Evolutionary conservation across 768 basidiomycete genomes (phyloP).

Genomic region (Xerocomus potaroensis): DNA sequence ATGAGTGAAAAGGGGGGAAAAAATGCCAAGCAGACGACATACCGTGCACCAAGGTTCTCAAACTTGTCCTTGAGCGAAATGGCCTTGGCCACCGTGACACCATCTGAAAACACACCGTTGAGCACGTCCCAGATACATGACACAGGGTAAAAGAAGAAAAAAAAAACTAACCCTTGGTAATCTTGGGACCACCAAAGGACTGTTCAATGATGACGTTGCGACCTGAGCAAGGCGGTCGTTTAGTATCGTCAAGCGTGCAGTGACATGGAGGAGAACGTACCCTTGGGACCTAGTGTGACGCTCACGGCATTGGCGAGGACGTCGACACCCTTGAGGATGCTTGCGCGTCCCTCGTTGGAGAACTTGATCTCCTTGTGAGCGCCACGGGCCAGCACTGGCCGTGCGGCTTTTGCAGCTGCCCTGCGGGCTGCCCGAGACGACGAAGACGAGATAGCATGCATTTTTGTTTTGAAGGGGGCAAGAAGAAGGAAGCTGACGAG

Average conservation of each 20-base stretch:
- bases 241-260: background rate
- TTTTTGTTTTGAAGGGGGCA: conserved; percentile 27
- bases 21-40: conserved; percentile 26
- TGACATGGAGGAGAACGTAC: conserved; percentile 33
- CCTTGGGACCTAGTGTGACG: conserved; percentile 96
- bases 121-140: conserved; percentile 5
- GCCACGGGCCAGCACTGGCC: conserved; percentile 58
- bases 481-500: background rate
- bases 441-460: conserved; percentile 68
- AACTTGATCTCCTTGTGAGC: conserved; percentile 97
- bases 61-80: conserved; percentile 96
- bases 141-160: background rate
- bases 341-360: conserved; percentile 90
- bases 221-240: conserved; percentile 42
- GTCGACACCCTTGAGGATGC: conserved; percentile 94
- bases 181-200: conserved; percentile 85
- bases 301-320: conserved; percentile 95
- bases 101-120: conserved; percentile 50
- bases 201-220: conserved; percentile 99
- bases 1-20: conserved; percentile 3
- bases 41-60: conserved; percentile 98
- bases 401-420: conserved; percentile 53
- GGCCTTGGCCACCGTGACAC: conserved; percentile 96
- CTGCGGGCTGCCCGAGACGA: conserved; percentile 68
- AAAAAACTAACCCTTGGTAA: conserved; percentile 76